These are phyloP conservation scores for Zygoascus biomembranicola DNA, from an alignment of 805 yeast genomes.

Conservation along the genomic window DNA sequence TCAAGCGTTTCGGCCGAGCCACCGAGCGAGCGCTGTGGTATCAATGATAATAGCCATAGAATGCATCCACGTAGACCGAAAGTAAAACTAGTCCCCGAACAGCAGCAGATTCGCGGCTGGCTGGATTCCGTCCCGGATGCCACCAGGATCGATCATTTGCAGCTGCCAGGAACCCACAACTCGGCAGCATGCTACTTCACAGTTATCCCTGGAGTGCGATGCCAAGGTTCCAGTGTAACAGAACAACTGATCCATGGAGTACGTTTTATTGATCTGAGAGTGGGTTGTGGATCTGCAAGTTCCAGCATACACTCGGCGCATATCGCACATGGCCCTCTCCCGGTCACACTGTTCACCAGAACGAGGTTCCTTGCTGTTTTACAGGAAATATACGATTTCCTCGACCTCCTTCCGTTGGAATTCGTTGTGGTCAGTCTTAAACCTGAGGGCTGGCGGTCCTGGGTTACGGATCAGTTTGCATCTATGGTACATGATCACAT, in stretches of 20 bases:
- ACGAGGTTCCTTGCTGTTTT: slow-evolving; percentile 44
- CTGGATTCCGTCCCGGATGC: slow-evolving; percentile 45
- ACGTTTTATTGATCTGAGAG: slow-evolving; percentile 63
- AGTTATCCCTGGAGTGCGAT: slow-evolving; percentile 59
- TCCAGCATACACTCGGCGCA: slow-evolving; percentile 43
- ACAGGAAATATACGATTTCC: slow-evolving; percentile 50
- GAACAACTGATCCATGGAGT: slow-evolving; percentile 66
- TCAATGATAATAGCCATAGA: neutral
- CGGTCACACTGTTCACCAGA: slow-evolving; percentile 54
- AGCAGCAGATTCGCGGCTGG: slow-evolving; percentile 34
- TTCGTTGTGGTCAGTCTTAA: slow-evolving; percentile 59
- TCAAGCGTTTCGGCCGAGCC: too few relatives aligned
- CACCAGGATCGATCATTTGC: slow-evolving; percentile 41
- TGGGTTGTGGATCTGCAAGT: slow-evolving; percentile 49
- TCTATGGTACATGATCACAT: slow-evolving; percentile 52
- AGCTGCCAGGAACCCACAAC: slow-evolving; percentile 83
- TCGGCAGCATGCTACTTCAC: slow-evolving; percentile 66
- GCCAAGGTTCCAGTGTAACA: slow-evolving; percentile 54
- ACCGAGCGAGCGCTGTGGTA: too few relatives aligned
- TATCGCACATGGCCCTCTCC: slow-evolving; percentile 70
- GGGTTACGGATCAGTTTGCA: slow-evolving; percentile 66
- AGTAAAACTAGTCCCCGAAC: slow-evolving; percentile 1
- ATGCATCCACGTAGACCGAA: slow-evolving; percentile 7
- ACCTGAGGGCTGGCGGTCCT: slow-evolving; percentile 62
- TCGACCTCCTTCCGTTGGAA: slow-evolving; percentile 47